Conservation (phyloP, 2,329 filamentous ascomycete genomes). For the Calonectria pteridis region DNA sequence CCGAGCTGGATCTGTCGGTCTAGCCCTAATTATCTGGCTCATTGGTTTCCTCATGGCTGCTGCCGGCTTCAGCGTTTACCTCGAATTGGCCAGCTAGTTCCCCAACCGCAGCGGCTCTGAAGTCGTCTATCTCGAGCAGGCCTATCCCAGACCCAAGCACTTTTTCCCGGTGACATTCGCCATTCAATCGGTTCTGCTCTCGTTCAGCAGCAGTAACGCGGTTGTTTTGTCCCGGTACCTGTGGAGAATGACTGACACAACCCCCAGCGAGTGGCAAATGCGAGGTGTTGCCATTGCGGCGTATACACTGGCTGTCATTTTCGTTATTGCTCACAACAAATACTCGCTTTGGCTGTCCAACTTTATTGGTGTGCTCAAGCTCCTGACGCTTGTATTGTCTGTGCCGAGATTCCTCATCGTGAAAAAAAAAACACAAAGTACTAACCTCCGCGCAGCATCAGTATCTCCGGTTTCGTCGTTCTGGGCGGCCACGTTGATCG, state of each 20-base stretch:
- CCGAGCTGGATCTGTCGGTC: constrained; percentile 71
- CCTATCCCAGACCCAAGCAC: constrained; percentile 73
- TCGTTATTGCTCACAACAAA: constrained; percentile 67
- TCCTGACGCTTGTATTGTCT: constrained; percentile 70
- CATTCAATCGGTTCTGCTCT: constrained; percentile 72
- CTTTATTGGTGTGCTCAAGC: constrained; percentile 68
- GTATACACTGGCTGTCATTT: constrained; percentile 69
- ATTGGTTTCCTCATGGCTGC: constrained; percentile 71
- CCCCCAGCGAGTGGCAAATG: constrained; percentile 70
- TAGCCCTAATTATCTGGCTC: constrained; percentile 74
- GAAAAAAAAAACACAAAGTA: not conserved
- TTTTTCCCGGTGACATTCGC: constrained; percentile 75
- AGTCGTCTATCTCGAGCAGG: constrained; percentile 77
- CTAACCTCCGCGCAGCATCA: constrained; percentile 50
- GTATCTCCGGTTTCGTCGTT: constrained; percentile 72
- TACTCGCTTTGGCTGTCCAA: constrained; percentile 69
- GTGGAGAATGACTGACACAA: constrained; percentile 65
- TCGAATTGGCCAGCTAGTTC: constrained; percentile 75
- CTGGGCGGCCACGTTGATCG: constrained; percentile 55
- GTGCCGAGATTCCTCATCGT: fast-evolving
- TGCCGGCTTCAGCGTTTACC: constrained; percentile 69
- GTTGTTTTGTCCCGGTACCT: constrained; percentile 73
- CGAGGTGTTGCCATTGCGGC: constrained; percentile 76
- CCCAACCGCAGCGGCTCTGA: constrained; percentile 75
- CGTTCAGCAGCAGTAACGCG: constrained; percentile 75